Evolutionary conservation across 2,329 filamentous ascomycete genomes (phyloP).

Genomic region (Endocalyx cinctus): DNA sequence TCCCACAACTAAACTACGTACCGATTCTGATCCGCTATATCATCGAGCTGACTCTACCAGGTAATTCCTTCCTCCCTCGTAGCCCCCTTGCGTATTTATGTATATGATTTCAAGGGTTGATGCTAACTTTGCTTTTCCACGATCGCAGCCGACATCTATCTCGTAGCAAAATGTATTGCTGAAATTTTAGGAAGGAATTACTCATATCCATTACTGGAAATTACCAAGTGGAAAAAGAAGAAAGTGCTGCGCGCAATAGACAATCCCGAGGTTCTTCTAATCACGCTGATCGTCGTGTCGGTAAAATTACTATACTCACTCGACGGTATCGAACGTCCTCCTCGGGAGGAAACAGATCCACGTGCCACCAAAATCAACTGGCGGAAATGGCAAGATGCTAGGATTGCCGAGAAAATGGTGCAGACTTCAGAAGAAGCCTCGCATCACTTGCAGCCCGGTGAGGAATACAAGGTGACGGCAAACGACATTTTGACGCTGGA

Average conservation of each 20-base stretch:
- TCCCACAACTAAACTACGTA: constrained; percentile 69
- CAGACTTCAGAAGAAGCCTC: constrained; percentile 6
- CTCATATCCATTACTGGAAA: constrained; percentile 53
- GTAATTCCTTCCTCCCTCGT: constrained; percentile 38
- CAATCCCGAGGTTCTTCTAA: constrained; percentile 71
- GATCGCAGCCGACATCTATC: constrained; percentile 58
- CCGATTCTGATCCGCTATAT: constrained; percentile 66
- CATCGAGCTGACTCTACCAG: constrained; percentile 67
- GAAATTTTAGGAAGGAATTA: constrained; percentile 49
- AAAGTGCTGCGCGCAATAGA: constrained; percentile 45
- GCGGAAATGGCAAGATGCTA: constrained; percentile 59
- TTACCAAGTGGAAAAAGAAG: too few species aligned
- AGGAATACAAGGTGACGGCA: constrained; percentile 24
- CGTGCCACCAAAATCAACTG: constrained; percentile 64
- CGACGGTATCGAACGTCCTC: constrained; percentile 48
- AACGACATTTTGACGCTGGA: constrained; percentile 42
- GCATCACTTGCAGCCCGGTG: constrained; percentile 16
- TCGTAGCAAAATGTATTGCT: constrained; percentile 53
- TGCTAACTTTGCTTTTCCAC: too few species aligned
- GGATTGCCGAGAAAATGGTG: constrained; percentile 34
- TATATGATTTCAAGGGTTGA: constrained; percentile 17
- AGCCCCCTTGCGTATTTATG: not conserved
- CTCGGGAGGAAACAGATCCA: constrained; percentile 50
- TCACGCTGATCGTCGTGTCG: constrained; percentile 67
- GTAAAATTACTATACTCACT: constrained; percentile 79